Percentiles rank a stretch among this genome's conserved stretches.
Conservation (phyloP, 2,329 filamentous ascomycete species). For the Pestalotiopsis sp. region DNA sequence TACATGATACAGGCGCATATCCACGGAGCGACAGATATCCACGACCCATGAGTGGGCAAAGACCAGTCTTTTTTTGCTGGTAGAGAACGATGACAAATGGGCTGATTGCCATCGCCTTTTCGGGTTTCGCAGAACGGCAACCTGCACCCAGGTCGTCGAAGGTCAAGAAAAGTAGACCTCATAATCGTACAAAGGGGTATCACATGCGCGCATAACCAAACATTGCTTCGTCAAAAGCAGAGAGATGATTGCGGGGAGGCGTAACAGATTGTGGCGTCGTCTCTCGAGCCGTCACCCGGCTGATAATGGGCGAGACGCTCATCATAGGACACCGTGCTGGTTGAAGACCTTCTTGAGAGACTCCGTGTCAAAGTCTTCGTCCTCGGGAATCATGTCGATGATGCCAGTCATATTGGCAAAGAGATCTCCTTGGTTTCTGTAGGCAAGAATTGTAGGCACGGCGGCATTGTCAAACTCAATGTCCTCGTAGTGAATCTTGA, state of each 20-base stretch:
- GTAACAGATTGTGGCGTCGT: not conserved
- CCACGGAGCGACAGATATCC: not conserved
- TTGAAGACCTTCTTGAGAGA: slow-evolving; percentile 55
- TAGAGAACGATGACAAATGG: not conserved
- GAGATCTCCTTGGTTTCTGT: slow-evolving; percentile 83
- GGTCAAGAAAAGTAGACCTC: not conserved
- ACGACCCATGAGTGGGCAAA: not conserved
- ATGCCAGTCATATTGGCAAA: slow-evolving; percentile 89
- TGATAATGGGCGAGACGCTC: not conserved
- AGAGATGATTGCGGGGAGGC: slow-evolving; percentile 4
- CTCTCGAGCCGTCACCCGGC: not conserved
- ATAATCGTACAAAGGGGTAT: slow-evolving; percentile 11
- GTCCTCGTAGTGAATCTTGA: slow-evolving; percentile 88
- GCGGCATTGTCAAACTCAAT: slow-evolving; percentile 92
- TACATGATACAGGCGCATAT: not conserved
- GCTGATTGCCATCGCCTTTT: not conserved
- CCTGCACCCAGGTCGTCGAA: not conserved
- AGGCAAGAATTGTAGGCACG: slow-evolving; percentile 86
- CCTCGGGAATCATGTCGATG: slow-evolving; percentile 80
- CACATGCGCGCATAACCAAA: slow-evolving; percentile 10
- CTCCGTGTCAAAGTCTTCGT: slow-evolving; percentile 59
- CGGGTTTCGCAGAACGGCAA: not conserved
- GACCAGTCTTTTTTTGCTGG: not conserved
- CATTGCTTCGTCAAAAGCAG: slow-evolving; percentile 12
- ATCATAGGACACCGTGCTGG: slow-evolving; percentile 55